These are phyloP conservation scores for Fermentozyma sake DNA, from an alignment of 1,139 yeast species.

Conservation along the genomic window DNA sequence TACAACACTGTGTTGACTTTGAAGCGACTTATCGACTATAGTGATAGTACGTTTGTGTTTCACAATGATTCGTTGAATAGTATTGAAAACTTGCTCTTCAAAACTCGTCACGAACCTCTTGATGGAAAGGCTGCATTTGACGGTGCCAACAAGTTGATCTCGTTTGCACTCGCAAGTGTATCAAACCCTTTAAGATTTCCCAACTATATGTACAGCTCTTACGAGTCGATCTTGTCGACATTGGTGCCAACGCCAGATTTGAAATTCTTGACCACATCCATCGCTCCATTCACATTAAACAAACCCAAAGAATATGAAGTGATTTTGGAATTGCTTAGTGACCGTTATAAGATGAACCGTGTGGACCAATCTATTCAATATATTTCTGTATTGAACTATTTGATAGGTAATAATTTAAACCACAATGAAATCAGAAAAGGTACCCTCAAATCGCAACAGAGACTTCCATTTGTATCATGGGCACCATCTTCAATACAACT, in stretches of 20 bases:
- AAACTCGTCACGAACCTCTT: conserved; percentile 9
- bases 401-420: conserved; percentile 64
- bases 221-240: conserved; percentile 78
- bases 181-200: conserved; percentile 91
- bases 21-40: conserved; percentile 72
- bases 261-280: conserved; percentile 81
- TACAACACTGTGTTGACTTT: conserved; percentile 84
- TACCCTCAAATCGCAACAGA: conserved; percentile 66
- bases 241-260: conserved; percentile 85
- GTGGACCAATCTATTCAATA: conserved; percentile 44
- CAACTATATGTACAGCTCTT: conserved; percentile 82
- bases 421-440: conserved; percentile 80
- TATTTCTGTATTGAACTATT: conserved; percentile 67
- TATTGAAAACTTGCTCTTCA: conserved; percentile 51
- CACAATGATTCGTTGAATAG: conserved; percentile 82
- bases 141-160: conserved; percentile 80
- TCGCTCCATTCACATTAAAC: conserved; percentile 75
- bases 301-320: conserved; percentile 83
- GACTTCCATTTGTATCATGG: conserved; percentile 85
- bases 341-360: conserved; percentile 71
- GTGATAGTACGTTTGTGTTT: conserved; percentile 83
- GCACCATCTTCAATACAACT: conserved; percentile 77
- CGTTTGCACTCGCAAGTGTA: conserved; percentile 78
- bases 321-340: conserved; percentile 75
- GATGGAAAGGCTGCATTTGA: conserved; percentile 48